Percentiles rank a stretch among this genome's conserved stretches.
These are phyloP conservation scores for Pyronema domesticum DNA, from an alignment of 495 filamentous ascomycete species.

Conservation along the genomic window DNA sequence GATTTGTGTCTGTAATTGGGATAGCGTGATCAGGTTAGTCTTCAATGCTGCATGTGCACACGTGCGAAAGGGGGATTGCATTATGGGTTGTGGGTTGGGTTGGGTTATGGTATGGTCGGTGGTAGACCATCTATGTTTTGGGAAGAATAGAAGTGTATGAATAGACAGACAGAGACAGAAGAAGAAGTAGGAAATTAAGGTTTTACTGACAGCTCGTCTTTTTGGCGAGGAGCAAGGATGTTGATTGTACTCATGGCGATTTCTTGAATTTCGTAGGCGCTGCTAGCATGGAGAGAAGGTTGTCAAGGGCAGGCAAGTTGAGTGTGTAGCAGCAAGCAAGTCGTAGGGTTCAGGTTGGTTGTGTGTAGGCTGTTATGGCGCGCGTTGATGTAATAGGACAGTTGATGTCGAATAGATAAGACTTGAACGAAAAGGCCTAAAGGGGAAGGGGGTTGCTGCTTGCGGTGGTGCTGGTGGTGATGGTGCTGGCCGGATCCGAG, in stretches of 20 bases:
- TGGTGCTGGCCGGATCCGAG: no score
- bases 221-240: slow-evolving; percentile 25
- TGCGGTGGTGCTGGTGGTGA: no score
- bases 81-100: not conserved
- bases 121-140: not conserved
- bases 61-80: no score
- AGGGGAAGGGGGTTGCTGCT: not conserved
- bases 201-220: slow-evolving; percentile 24
- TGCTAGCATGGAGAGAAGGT: slow-evolving; percentile 1
- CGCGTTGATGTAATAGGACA: slow-evolving; percentile 1
- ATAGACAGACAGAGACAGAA: slow-evolving; percentile 1
- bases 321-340: not conserved
- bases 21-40: not conserved
- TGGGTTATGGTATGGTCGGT: not conserved
- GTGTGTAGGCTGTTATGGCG: not conserved
- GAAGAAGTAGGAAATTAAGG: not conserved
- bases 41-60: no score
- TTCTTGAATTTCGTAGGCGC: not conserved
- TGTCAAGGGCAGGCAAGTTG: no score
- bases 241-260: slow-evolving; percentile 22
- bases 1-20: slow-evolving; percentile 55
- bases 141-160: not conserved
- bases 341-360: no score
- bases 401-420: not conserved
- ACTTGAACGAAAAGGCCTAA: not conserved